Evolutionary conservation across 331 rosid species (phyloP), one percentile per base, ranked within the genome.

Genomic region (Rosa hybrid): DNA sequence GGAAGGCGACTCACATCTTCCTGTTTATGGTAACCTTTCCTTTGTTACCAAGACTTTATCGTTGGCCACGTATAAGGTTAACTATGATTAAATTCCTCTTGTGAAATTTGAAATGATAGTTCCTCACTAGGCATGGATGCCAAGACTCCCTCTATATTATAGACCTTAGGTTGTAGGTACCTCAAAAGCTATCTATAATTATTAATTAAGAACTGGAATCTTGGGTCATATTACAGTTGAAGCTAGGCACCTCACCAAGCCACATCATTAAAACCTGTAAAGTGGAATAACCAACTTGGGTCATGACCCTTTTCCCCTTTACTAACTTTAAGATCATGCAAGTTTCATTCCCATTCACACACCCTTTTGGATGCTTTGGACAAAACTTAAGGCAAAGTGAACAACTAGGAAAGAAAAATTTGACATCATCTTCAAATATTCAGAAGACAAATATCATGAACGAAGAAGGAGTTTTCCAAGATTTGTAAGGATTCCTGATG

Each of bases 291-390:
- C 63, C 82, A 76, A 77, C 83, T 77, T 80, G 84, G 81, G 27
- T 77, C 64, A 48, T 68, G 8, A 81, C 27, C 59, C 53, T 54
- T 84, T 68, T 86, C 73, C 74, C 78, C 83, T 77, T 39, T 81
- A 21, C 20, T 38, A 41, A 27, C 79, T 78, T 78, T 79, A 39
- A 53, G 75, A 45, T 65, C 45, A 17, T 72, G 79, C 65, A 44
- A 81, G 73, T 71, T 78, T 27, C 49, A 63, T 63, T 84, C 84
- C 77, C 83, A 48, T 87, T 87, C 88, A 84, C 89, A 89, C 83
- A 80, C 59, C 86, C 86, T 89, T 88, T 85, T 72, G 79, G 84
- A 86, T 83, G 82, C 81, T 82, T 85, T 67, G 77, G 79, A 80
- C 71, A 41, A 67, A 71, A 83, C 17, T 34, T 62, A 7, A 60